Conservation (phyloP, 1,284 basidiomycete species). For the Irpex sp. region DNA sequence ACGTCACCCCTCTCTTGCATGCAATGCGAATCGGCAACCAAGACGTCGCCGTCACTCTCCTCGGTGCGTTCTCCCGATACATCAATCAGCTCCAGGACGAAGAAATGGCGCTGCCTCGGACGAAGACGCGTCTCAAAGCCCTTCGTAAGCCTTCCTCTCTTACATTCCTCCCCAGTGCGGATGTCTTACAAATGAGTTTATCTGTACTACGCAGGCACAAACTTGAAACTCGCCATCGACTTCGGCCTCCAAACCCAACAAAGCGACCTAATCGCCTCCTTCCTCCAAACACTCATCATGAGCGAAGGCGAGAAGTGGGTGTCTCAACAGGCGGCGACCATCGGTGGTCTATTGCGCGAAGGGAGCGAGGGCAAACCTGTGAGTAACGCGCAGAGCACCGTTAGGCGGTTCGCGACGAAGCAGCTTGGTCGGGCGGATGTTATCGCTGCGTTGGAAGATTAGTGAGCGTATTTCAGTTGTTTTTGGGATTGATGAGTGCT, state of each 20-base stretch:
- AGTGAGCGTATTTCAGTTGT: too few species aligned
- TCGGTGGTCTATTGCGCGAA: constrained; percentile 55
- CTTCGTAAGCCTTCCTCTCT: constrained; percentile 23
- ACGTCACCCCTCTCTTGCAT: constrained; percentile 72
- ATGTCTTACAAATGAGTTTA: too few species aligned
- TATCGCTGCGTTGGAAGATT: constrained; percentile 77
- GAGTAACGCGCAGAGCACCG: constrained; percentile 53
- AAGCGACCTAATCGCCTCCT: constrained; percentile 75
- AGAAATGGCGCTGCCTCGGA: constrained; percentile 58
- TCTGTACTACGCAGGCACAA: constrained; percentile 44
- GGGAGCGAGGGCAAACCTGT: constrained; percentile 67
- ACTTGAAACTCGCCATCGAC: constrained; percentile 79
- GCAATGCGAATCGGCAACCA: constrained; percentile 77
- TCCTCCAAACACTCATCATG: constrained; percentile 80
- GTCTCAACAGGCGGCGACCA: constrained; percentile 47
- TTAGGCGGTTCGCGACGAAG: constrained; percentile 71
- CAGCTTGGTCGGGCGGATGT: constrained; percentile 69
- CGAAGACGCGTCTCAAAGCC: constrained; percentile 63
- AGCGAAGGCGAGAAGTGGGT: constrained; percentile 84
- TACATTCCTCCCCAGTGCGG: too few species aligned
- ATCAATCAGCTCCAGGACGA: constrained; percentile 73
- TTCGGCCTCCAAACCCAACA: constrained; percentile 72
- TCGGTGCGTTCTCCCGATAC: constrained; percentile 78
- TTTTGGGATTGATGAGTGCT: constrained; percentile 6
- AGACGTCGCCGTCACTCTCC: constrained; percentile 68